Evolutionary conservation across 768 basidiomycete species (phyloP).

Genomic region (Psilocybe cyanescens): DNA sequence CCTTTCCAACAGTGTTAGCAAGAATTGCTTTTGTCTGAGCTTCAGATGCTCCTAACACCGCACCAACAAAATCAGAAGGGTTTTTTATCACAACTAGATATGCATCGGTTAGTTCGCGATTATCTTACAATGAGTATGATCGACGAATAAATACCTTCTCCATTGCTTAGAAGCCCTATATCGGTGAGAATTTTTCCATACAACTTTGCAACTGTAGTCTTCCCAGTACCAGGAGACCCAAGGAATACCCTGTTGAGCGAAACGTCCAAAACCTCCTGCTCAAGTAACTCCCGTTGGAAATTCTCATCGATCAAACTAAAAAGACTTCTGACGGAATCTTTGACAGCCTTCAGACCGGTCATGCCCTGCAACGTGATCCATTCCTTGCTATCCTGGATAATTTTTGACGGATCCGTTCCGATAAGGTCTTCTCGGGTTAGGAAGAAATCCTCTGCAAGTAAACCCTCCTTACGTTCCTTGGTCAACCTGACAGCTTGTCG

Average conservation of each 20-base stretch:
- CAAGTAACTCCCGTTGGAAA: slow-evolving; percentile 61
- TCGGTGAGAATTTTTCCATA: slow-evolving; percentile 69
- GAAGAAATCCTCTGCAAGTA: slow-evolving; percentile 50
- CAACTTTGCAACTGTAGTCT: slow-evolving; percentile 69
- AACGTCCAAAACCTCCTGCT: slow-evolving; percentile 53
- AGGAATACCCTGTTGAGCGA: slow-evolving; percentile 69
- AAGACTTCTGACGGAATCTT: slow-evolving; percentile 52
- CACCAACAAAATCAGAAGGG: slow-evolving; percentile 71
- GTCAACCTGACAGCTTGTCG: slow-evolving; percentile 58
- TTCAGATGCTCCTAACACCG: slow-evolving; percentile 62
- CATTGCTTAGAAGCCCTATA: slow-evolving; percentile 68
- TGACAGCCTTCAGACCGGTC: slow-evolving; percentile 61
- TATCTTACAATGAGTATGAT: neutral
- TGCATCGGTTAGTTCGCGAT: slow-evolving; percentile 1
- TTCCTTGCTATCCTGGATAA: slow-evolving; percentile 44
- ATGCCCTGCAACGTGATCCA: slow-evolving; percentile 57
- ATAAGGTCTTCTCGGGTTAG: slow-evolving; percentile 61
- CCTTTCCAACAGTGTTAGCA: slow-evolving; percentile 61
- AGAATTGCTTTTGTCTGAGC: slow-evolving; percentile 67
- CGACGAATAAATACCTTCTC: slow-evolving; percentile 54
- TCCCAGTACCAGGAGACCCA: slow-evolving; percentile 73
- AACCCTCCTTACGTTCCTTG: slow-evolving; percentile 42
- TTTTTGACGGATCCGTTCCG: slow-evolving; percentile 63
- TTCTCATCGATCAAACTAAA: slow-evolving; percentile 53
- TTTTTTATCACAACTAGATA: slow-evolving; percentile 67